These are phyloP conservation scores for Jatropha multifida DNA, from an alignment of 441 rosid genomes.

Conservation along the genomic window DNA sequence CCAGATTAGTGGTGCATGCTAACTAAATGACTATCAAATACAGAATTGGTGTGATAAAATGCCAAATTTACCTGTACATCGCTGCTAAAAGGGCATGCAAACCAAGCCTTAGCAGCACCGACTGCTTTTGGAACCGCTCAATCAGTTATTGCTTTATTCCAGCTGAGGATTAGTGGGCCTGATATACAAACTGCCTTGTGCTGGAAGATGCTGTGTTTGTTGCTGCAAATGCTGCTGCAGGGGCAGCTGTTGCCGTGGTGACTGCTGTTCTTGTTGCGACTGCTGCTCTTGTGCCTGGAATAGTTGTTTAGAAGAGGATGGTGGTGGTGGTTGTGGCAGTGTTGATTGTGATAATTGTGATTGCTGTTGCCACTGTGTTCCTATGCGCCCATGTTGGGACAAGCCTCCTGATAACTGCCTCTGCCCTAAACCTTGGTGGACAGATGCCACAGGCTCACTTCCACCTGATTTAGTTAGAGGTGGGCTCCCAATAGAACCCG, in stretches of 20 bases:
- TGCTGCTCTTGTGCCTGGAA: constrained; percentile 55
- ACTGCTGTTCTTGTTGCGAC: constrained; percentile 52
- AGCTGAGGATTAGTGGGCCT: constrained; percentile 62
- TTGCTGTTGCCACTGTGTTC: constrained; percentile 54
- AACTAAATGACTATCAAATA: neutral
- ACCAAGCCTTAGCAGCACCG: constrained; percentile 49
- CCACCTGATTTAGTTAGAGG: constrained; percentile 45
- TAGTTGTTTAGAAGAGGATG: constrained; percentile 42
- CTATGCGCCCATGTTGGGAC: constrained; percentile 45
- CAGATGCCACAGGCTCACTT: constrained; percentile 50
- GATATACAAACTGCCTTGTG: constrained; percentile 56
- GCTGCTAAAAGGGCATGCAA: constrained; percentile 59
- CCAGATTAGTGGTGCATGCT: neutral
- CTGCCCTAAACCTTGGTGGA: constrained; percentile 56
- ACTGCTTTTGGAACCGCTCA: constrained; percentile 46
- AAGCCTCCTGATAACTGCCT: constrained; percentile 60
- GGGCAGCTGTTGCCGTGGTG: constrained; percentile 46
- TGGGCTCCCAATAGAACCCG: constrained; percentile 41
- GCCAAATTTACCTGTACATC: constrained; percentile 70
- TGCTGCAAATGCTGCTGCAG: constrained; percentile 49
- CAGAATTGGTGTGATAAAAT: neutral
- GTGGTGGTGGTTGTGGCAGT: constrained; percentile 35
- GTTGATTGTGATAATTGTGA: constrained; percentile 45
- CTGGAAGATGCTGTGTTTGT: constrained; percentile 52
- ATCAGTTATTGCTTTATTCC: constrained; percentile 55